Evolutionary conservation across 164 flowering plant species (phyloP), one percentile per base, ranked within the genome.

Genomic region (Berberis vulgaris): DNA sequence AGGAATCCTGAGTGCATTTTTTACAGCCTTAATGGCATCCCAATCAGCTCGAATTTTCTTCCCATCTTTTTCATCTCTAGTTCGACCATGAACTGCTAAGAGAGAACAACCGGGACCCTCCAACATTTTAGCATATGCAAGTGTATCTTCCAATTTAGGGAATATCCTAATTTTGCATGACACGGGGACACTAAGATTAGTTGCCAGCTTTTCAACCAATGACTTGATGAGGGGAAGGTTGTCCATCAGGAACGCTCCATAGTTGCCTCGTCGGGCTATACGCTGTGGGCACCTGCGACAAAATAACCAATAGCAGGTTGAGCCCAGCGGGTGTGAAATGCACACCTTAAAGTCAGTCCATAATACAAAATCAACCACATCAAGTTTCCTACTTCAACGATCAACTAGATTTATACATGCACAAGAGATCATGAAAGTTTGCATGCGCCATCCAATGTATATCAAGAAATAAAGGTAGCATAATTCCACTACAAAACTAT

Each of bases 61-160:
- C 57, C 84, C 85, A 71, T 95, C 97, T 62, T 95, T 95, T 77
- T 95, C 88, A 67, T 89, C 94, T 67, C 97, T 83, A 41, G 88
- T 91, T 66, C 97, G 83, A 3, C 99, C 99, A 77, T 91, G 99
- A 54, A 95, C 97, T 41, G 97, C 97, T 57, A 95, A 71, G 44
- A 95, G 96, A 46, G 94, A 83, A 73, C 99, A 91, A 43, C 99
- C 99, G 40, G 97, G 96, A n/a, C 87, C 96, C 76, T 95, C 99
- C 45, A 95, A 77, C 99, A 91, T 95, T 68, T 73, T 87, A 8
- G 99, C 99, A 79, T 95, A 95, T n/a, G 71, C 71, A 45, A 91
- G 65, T 2, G 99, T 91, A 65, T 87, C 89, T 65, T 91, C 68
- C 26, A 91, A 61, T 59, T 83, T 67, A 45, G 99, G 96, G 64